Evolutionary conservation across 2,329 filamentous ascomycete genomes (phyloP), one percentile per base, ranked within the genome.

Genomic region (Rhinocladiella similis): DNA sequence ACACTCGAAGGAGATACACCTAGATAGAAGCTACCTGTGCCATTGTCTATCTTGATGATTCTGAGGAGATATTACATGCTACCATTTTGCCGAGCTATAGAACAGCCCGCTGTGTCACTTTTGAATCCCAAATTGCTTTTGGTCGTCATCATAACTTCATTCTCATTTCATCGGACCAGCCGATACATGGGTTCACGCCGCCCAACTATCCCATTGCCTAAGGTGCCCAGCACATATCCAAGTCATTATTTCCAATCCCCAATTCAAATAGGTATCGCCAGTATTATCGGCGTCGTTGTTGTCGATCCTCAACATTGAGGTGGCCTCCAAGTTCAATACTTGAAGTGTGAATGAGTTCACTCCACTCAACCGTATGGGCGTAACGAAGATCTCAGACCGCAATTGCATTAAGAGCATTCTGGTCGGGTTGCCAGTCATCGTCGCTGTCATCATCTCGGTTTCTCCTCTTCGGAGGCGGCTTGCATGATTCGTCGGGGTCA

Each of bases 1-100:
- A 64, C 62, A 3, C 43, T 64, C 29, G 57, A 51, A 25, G 62
- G 62, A 10, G 62, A 64, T 45, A 53, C 25, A n/a, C 62, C 62
- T 16, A 48, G 47, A 47, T 62, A 53, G 52, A 45, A 41, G n/a
- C 29, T 29, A 22, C 22, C 46, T 18, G 45, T 46, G 20, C 16
- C 18, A 20, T 46, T 4, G 14, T 46, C 42, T 13, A 46, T 46
- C 10, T 25, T 46, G 13, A 13, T 46, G n/a, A 46, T 46, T 46
- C 5, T 46, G 42, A 14, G 19, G 25, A 46, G 14, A 46, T 46
- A 12, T 33, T 33, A 33, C 29, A 33, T 33, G 10, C 29, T 33
- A 12, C 29, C 3, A 12, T n/a, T n/a, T n/a, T n/a, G n/a, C n/a
- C 29, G 29, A 33, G 29, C 29, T 33, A 33, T n/a, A 3, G 3